Evolutionary conservation across 2,329 filamentous ascomycete species (phyloP), one percentile per base, ranked within the genome.

Genomic region (Chlorencoelia australis): DNA sequence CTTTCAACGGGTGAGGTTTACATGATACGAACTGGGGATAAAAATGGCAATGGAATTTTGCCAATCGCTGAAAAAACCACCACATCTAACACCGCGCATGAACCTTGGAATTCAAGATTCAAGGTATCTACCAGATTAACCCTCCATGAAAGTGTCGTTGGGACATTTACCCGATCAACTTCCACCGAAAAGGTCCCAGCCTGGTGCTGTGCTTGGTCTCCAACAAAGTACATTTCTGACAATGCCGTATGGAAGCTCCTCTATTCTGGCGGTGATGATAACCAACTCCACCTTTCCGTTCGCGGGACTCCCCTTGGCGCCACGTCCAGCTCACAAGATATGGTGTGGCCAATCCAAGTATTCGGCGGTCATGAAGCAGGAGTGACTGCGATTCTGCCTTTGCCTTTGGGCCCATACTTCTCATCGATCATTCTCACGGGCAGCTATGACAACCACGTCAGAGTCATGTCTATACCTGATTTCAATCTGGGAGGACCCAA

Each of bases 401-500:
- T 94, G 2, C 53, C 67, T 1, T 2, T 32, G 8, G 47, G 54
- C 0, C 27, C 53, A 4, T 47, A 55, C 7, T 63, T 69, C 7
- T 62, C 63, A 3, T 65, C 67, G 1, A 53, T 91, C 4, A 59
- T 94, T 2, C 52, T 94, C 3, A 95, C 88, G 0, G 91, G 91
- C 4, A 93, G 85, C 54, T 98, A 96, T 53, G 91, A 96, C 51
- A 88, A 96, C 50, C 67, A 70, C 42, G 65, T 96, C 13, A 74
- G 89, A 9, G 65, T 94, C 2, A 69, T 82, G 32, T 57, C 68
- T 1, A 61, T 75, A 8, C 65, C 67, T 46, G 55, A 64, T 15
- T 47, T 56, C 35, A 59, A 61, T 33, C 54, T 58, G 42, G 49
- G 39, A 50, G 16, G 55, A 46, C 52, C 58, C 4, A 51, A 8